These are phyloP conservation scores for Ballota nigra DNA, from an alignment of 257 asterid genomes.

Conservation along the genomic window DNA sequence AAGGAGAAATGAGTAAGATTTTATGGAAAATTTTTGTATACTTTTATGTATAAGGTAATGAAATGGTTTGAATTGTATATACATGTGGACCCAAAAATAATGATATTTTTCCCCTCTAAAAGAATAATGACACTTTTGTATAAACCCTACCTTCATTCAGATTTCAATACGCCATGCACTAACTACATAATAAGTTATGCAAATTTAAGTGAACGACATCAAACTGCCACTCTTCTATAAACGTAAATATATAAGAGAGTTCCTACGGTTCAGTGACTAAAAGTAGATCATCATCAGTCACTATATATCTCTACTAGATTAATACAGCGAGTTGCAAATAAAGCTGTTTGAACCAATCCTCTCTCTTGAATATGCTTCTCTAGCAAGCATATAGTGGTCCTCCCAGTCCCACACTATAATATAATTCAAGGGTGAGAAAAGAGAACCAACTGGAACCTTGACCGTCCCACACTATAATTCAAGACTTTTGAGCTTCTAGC, in stretches of 20 bases:
- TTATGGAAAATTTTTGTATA: no score
- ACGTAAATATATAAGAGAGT: background rate
- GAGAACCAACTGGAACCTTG: constrained; percentile 4
- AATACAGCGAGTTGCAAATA: background rate
- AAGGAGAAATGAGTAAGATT: no score
- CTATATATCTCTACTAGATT: background rate
- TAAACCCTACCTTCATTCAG: background rate
- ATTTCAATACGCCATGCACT: background rate
- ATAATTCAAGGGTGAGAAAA: no score
- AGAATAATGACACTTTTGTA: no score
- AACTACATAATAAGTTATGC: background rate
- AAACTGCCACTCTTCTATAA: background rate
- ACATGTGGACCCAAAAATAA: no score
- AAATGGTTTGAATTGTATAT: no score
- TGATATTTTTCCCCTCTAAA: no score
- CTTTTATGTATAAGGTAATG: no score
- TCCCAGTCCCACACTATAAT: no score
- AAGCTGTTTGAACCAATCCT: background rate
- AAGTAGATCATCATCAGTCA: background rate
- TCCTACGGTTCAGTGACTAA: background rate
- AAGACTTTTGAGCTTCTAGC: constrained; percentile 19
- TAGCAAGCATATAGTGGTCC: background rate
- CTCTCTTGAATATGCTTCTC: background rate
- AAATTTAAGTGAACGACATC: background rate
- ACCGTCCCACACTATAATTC: background rate